Conservation (phyloP, 768 basidiomycete species). For the Russula griseocarnosa region DNA sequence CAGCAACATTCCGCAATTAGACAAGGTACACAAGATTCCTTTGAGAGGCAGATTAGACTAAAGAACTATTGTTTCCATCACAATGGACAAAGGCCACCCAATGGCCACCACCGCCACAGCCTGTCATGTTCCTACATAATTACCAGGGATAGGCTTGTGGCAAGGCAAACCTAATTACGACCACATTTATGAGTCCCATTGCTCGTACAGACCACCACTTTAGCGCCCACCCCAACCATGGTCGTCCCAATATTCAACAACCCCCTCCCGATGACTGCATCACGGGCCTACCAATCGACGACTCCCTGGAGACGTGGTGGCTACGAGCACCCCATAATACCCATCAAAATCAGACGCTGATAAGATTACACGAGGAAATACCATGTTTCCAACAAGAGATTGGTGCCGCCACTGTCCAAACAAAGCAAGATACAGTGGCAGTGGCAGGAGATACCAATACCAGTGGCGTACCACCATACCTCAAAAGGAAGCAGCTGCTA, state of each 20-base stretch:
- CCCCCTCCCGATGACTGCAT: background rate
- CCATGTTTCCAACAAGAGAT: background rate
- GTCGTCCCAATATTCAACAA: background rate
- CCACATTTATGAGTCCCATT: too few relatives aligned
- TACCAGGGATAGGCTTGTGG: background rate
- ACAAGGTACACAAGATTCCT: background rate
- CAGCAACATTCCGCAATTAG: background rate
- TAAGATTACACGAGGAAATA: background rate
- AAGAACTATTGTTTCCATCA: background rate
- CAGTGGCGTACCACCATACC: background rate
- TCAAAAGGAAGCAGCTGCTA: constrained; percentile 3
- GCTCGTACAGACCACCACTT: background rate
- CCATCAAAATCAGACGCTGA: background rate
- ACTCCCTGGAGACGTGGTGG: background rate
- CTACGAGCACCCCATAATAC: background rate
- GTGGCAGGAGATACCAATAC: background rate
- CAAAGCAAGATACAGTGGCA: background rate
- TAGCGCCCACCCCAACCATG: background rate
- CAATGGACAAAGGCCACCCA: background rate
- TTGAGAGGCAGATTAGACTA: background rate
- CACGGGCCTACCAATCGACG: background rate
- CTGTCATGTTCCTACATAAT: background rate
- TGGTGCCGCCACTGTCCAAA: background rate
- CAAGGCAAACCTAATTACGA: background rate
- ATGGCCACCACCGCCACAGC: constrained; percentile 4